A percentile compares a stretch with the other conserved stretches of the same genome.
These are phyloP conservation scores for Salix suchowensis DNA, from an alignment of 345 rosid genomes.

Conservation along the genomic window DNA sequence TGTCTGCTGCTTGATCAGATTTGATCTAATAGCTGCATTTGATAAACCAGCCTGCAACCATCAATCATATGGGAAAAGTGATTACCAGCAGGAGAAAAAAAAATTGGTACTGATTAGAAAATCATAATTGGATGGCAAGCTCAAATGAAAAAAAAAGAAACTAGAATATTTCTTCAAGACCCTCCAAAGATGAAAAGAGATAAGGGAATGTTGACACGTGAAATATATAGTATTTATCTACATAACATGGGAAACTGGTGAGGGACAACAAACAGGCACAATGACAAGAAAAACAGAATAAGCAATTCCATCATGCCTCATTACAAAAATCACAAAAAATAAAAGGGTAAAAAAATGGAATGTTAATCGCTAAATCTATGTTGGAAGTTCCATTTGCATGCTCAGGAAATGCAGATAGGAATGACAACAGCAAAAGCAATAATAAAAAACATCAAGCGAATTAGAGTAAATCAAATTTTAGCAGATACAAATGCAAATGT, in stretches of 20 bases:
- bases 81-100: neutral
- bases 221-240: too few relatives aligned
- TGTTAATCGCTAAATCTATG: neutral
- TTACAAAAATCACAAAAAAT: neutral
- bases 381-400: neutral
- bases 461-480: too few relatives aligned
- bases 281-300: too few relatives aligned
- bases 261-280: too few relatives aligned
- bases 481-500: too few relatives aligned
- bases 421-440: neutral
- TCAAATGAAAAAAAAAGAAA: neutral
- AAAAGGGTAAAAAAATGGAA: neutral
- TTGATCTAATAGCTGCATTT: constrained; percentile 37
- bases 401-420: neutral
- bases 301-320: neutral
- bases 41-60: constrained; percentile 46
- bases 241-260: too few relatives aligned
- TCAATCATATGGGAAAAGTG: constrained; percentile 9
- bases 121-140: neutral
- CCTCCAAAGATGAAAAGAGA: too few relatives aligned
- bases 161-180: too few relatives aligned
- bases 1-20: constrained; percentile 41
- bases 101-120: neutral
- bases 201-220: too few relatives aligned
- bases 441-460: too few relatives aligned